phyloP scores from a whole-genome alignment of 768 basidiomycete species.

The Boletellus emodensis region DNA sequence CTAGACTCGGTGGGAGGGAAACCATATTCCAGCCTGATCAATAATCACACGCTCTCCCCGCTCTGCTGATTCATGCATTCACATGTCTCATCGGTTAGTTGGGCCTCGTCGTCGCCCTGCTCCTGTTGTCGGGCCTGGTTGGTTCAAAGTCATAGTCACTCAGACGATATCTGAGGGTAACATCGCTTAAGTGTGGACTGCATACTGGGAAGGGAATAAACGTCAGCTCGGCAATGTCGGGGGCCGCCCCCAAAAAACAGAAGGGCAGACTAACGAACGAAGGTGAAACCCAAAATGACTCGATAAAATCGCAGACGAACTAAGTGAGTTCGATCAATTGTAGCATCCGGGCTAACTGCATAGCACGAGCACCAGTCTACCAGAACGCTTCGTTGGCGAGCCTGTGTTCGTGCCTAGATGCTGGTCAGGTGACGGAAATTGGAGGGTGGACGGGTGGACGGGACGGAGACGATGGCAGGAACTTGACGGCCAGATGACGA shows the following conservation, averaged over 20 bases:
- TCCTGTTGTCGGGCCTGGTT: conserved; percentile 83
- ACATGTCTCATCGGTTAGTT: conserved; percentile 96
- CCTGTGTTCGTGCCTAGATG: too few relatives aligned
- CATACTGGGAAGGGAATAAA: conserved; percentile 42
- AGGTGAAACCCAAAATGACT: conserved; percentile 93
- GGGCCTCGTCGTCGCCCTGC: conserved; percentile 96
- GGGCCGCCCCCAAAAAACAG: too few relatives aligned
- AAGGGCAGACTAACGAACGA: conserved; percentile 77
- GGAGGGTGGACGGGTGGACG: too few relatives aligned
- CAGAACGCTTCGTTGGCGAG: too few relatives aligned
- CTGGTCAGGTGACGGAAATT: too few relatives aligned
- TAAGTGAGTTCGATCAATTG: conserved; percentile 24
- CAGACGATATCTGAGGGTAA: neutral
- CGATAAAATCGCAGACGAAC: conserved; percentile 98
- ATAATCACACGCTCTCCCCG: neutral
- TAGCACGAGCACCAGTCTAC: too few relatives aligned
- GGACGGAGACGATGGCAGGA: too few relatives aligned
- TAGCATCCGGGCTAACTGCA: too few relatives aligned
- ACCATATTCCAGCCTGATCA: conserved; percentile 84
- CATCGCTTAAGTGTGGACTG: conserved; percentile 87
- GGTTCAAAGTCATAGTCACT: neutral
- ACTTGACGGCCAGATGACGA: too few relatives aligned
- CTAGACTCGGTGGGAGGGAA: conserved; percentile 98
- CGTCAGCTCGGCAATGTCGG: neutral
- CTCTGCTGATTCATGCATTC: conserved; percentile 65